Conservation (phyloP, 371 early-diverging fungal species). For the Mucor mucedo region DNA sequence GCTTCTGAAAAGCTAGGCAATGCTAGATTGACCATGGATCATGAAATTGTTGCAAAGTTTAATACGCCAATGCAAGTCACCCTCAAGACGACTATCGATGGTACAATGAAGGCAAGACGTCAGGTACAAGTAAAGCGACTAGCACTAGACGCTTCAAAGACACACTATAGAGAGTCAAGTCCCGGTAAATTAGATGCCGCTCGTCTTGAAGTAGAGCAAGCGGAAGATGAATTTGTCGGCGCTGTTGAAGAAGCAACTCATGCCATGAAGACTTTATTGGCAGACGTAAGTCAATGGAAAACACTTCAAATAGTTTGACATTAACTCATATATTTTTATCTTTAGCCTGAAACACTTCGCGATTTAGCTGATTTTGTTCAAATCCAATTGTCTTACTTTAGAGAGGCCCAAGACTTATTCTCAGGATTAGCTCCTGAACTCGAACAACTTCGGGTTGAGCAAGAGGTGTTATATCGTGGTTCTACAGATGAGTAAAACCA, state of each 20-base stretch:
- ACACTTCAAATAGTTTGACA: not conserved
- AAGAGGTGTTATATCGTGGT: constrained; percentile 83
- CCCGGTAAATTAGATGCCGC: constrained; percentile 73
- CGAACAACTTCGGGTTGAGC: constrained; percentile 90
- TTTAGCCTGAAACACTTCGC: constrained; percentile 82
- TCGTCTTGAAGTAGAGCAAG: constrained; percentile 82
- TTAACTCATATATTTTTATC: not conserved
- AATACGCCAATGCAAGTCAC: constrained; percentile 74
- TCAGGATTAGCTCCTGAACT: constrained; percentile 87
- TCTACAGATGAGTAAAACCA: too few species aligned
- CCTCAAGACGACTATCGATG: constrained; percentile 74
- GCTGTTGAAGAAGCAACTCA: constrained; percentile 91
- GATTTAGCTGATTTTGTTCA: constrained; percentile 83
- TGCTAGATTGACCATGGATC: constrained; percentile 76
- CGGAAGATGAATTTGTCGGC: constrained; percentile 92
- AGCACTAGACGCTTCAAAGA: constrained; percentile 83
- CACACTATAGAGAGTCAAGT: constrained; percentile 60
- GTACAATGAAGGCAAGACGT: constrained; percentile 84
- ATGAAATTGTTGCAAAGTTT: constrained; percentile 72
- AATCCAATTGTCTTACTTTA: constrained; percentile 87
- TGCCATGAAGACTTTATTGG: constrained; percentile 90
- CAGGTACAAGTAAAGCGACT: constrained; percentile 81
- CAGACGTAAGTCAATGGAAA: constrained; percentile 57
- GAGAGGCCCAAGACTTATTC: constrained; percentile 79
- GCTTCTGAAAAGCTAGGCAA: constrained; percentile 86